Evolutionary conservation across 2,329 filamentous ascomycete genomes (phyloP).

Genomic region (Colletotrichum sp.): DNA sequence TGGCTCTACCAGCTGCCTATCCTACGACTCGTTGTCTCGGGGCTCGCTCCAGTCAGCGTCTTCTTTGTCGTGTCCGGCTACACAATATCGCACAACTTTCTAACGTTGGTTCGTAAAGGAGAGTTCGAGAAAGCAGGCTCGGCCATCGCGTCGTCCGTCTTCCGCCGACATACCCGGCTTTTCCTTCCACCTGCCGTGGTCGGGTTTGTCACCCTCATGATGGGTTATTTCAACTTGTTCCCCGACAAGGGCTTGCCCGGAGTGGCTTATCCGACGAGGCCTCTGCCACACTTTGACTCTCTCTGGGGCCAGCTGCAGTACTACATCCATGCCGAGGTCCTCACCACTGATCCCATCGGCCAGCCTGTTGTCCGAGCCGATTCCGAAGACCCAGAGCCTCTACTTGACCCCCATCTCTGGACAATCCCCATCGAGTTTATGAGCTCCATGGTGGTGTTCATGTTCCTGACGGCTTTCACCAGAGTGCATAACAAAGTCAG

Average conservation of each 20-base stretch:
- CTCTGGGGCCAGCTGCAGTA: conserved; percentile 39
- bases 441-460: conserved; percentile 61
- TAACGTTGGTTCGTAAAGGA: conserved; percentile 25
- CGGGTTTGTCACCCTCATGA: not conserved
- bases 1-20: conserved; percentile 24
- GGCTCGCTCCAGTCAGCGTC: conserved; percentile 33
- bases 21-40: conserved; percentile 31
- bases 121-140: conserved; percentile 7
- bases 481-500: not conserved
- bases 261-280: conserved; percentile 26
- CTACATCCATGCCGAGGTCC: conserved; percentile 26
- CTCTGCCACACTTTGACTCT: conserved; percentile 41
- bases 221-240: conserved; percentile 25
- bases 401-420: conserved; percentile 65
- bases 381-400: conserved; percentile 29
- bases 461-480: conserved; percentile 54
- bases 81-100: conserved; percentile 33
- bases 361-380: conserved; percentile 16
- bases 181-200: conserved; percentile 8
- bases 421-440: conserved; percentile 66
- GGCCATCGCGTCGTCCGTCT: conserved; percentile 22
- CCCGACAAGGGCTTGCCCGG: not conserved
- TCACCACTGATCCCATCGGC: not conserved
- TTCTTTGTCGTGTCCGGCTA: conserved; percentile 43
- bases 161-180: conserved; percentile 17